Evolutionary conservation across 2,329 filamentous ascomycete genomes (phyloP).

Genomic region (Aspergillus pseudoterreus): DNA sequence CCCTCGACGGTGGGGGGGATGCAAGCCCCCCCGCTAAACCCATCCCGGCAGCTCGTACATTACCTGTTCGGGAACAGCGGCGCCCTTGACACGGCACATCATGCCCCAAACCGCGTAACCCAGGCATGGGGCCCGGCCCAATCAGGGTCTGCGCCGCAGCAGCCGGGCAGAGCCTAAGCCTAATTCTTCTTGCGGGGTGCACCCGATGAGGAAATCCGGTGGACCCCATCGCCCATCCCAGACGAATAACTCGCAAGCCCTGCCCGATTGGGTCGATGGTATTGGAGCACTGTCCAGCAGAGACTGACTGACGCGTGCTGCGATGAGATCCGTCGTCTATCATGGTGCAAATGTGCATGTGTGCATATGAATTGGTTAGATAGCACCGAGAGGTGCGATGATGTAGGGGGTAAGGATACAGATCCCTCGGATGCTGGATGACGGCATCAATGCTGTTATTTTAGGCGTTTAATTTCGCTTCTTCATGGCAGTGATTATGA

Average conservation of each 20-base stretch:
- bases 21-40: constrained; percentile 9
- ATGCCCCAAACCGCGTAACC: constrained; percentile 23
- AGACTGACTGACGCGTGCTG: no score
- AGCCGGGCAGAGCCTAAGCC: constrained; percentile 12
- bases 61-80: constrained; percentile 12
- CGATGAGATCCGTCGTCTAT: no score
- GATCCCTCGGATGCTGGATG: no score
- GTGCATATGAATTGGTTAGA: background rate
- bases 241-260: constrained; percentile 7
- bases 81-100: constrained; percentile 20
- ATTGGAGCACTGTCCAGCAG: no score
- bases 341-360: background rate
- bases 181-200: constrained; percentile 14
- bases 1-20: background rate
- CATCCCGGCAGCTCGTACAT: constrained; percentile 15
- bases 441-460: no score
- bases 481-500: background rate
- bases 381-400: no score
- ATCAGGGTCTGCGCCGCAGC: constrained; percentile 2
- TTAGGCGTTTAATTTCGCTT: constrained; percentile 10
- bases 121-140: constrained; percentile 8
- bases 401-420: no score
- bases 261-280: constrained; percentile 3
- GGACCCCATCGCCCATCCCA: constrained; percentile 1
- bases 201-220: constrained; percentile 15